Evolutionary conservation across 2,329 filamentous ascomycete species (phyloP), one percentile per base, ranked within the genome.

Genomic region (Alternaria sp.): DNA sequence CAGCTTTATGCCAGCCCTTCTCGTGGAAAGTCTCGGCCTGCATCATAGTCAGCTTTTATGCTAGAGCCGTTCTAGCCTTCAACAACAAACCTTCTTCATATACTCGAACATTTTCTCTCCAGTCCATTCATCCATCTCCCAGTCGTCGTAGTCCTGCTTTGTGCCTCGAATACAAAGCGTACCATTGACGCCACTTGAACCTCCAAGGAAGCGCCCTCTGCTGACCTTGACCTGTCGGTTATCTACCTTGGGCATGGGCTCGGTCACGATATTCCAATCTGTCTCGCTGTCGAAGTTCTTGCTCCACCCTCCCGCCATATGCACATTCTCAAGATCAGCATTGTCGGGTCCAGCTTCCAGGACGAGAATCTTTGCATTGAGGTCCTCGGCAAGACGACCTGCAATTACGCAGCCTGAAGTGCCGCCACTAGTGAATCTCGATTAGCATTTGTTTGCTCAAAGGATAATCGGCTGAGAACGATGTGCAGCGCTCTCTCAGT

Each of bases 71-170:
- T 2, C 24, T 7, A 5, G n/a, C 12, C 5, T 7, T 18, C 6
- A 1, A 43, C 2, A 4, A 26, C 53, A 1, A 47, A 69, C 84
- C 71, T 86, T 87, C 51, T 75, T 80, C 82, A 88, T 88, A 54
- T 84, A 86, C 12, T 73, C 76, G 61, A 85, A 88, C 63, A 88
- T 82, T 22, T 88, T 85, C 4, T 85, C 82, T 4, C 86, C 85
- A 55, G 79, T 83, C 86, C 86, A 86, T 3, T 84, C 86, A 36
- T 79, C 82, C 55, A 85, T 63, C 2, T 74, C 80, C 86, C 86
- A 87, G 58, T 88, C 85, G 71, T 88, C 84, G 20, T 83, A 81
- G 59, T 80, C 79, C 44, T 85, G 82, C 67, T 81, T 83, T 9
- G 76, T 78, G 22, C 83, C 83, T 5, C 83, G 79, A 28, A 85